Evolutionary conservation across 2,329 filamentous ascomycete species (phyloP).

Genomic region (Paracamarosporium sp.): DNA sequence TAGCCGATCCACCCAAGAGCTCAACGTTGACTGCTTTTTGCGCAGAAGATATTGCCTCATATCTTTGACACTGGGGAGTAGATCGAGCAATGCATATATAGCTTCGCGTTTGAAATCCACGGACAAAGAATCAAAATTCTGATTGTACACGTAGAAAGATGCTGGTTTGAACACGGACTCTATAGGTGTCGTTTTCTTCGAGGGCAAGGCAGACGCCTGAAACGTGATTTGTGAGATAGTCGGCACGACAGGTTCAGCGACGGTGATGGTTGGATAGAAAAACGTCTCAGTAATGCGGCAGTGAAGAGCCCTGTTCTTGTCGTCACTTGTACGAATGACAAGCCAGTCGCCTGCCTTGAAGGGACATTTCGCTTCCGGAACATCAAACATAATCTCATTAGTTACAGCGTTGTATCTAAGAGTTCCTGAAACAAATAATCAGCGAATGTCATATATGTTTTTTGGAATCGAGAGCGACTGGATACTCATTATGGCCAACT

Average conservation of each 20-base stretch:
- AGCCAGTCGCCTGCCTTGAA: constrained; percentile 63
- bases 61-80: constrained; percentile 66
- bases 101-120: constrained; percentile 54
- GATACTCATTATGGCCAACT: too few species aligned
- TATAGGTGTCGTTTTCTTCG: neutral
- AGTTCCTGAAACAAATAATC: neutral
- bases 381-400: constrained; percentile 53
- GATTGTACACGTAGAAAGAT: constrained; percentile 56
- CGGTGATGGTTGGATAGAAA: constrained; percentile 52
- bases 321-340: constrained; percentile 36
- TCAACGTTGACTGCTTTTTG: constrained; percentile 48
- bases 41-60: constrained; percentile 61
- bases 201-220: neutral
- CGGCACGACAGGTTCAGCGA: constrained; percentile 33
- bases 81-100: constrained; percentile 62
- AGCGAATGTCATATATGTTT: neutral
- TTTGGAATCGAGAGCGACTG: too few species aligned
- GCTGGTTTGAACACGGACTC: constrained; percentile 36
- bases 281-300: constrained; percentile 58
- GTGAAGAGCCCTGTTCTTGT: constrained; percentile 46
- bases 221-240: neutral
- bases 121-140: constrained; percentile 64
- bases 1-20: constrained; percentile 64
- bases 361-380: constrained; percentile 31
- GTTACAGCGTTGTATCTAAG: constrained; percentile 44